Conservation (phyloP, 371 early-diverging fungal genomes). For the Rhizopus microsporus region DNA sequence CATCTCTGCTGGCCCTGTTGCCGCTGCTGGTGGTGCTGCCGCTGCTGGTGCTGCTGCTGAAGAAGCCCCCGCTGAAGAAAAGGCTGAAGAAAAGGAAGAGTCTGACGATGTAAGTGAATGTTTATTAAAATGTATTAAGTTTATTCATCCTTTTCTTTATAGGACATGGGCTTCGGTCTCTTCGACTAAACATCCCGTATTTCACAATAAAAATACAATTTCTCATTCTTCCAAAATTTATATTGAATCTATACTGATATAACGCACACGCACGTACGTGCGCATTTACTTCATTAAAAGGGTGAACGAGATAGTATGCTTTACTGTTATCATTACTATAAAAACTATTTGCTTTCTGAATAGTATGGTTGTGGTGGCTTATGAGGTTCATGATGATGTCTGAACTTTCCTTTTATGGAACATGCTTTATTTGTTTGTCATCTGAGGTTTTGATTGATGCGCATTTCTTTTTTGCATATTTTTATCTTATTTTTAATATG, state of each 20-base stretch:
- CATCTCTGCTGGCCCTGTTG: slow-evolving; percentile 86
- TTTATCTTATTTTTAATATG: slow-evolving; percentile 9
- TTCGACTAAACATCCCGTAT: slow-evolving; percentile 67
- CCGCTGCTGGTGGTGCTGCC: slow-evolving; percentile 60
- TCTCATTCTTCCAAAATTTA: too few species aligned
- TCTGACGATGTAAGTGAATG: slow-evolving; percentile 71
- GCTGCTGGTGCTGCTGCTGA: slow-evolving; percentile 51
- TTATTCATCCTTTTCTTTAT: slow-evolving; percentile 14
- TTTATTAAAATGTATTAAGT: not conserved
- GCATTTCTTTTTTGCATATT: slow-evolving; percentile 1
- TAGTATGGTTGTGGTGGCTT: too few species aligned
- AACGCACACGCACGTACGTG: too few species aligned
- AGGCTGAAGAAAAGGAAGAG: slow-evolving; percentile 73
- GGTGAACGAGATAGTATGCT: too few species aligned
- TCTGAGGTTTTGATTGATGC: not conserved
- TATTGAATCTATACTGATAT: too few species aligned
- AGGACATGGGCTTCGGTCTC: slow-evolving; percentile 66
- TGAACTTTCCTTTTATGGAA: too few species aligned
- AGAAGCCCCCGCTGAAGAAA: slow-evolving; percentile 60
- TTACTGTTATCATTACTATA: too few species aligned
- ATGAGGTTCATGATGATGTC: too few species aligned
- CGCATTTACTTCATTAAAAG: too few species aligned
- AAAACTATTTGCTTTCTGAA: too few species aligned
- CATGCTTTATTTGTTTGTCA: not conserved
- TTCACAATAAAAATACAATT: not conserved